Base-by-base conservation (phyloP, 345 rosid genomes). In the Eucalyptus brandiana region DNA sequence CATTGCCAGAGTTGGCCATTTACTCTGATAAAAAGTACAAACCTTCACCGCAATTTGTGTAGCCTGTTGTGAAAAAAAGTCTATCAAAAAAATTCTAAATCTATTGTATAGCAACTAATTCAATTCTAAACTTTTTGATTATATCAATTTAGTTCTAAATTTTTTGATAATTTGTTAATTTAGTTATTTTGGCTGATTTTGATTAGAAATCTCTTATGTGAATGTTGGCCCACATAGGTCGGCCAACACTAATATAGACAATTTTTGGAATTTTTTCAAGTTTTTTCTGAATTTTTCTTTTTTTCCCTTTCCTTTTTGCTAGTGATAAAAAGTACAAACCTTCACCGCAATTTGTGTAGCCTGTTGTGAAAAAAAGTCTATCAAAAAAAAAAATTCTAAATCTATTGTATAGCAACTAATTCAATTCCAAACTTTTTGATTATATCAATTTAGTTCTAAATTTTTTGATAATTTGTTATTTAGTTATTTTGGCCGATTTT, bases 151-250 rank as follows among this genome's bases (percentile, higher is more conserved):
- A 32, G 12, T 67, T 14, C 6, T 2, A 3, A 67, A 17, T 0
- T 0, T 67, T 67, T 67, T 69, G 6, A 69, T 3, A 32, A 69
- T 69, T 16, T 32, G 1, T 8, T 8, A 69, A 69, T 69, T 32
- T 69, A 69, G 42, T 6, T 10, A 3, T 69, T 69, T 10, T 1
- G 2, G 7, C 3, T 0, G 6, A 18, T 32, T 69, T 69, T 17
- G 6, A 6, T 10, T 9, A 32, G 6, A 69, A 16, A 32, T 32
- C 1, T 53, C 24, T 17, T 3, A 24, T 56, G 30, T 23, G 28
- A 23, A 24, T 6, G 2, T 2, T 7, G 42, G 4, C 42, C 3
- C 10, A 16, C 4, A 0, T 67, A 19, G 24, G 21, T n/a, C 0
- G 42, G 12, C 6, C 1, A 2, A 32, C 40, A 0, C 10, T 32